A percentile compares a stretch with the other conserved stretches of the same genome.
Evolutionary conservation across 2,329 filamentous ascomycete species (phyloP).

Genomic region (Plectosphaerella plurivora): DNA sequence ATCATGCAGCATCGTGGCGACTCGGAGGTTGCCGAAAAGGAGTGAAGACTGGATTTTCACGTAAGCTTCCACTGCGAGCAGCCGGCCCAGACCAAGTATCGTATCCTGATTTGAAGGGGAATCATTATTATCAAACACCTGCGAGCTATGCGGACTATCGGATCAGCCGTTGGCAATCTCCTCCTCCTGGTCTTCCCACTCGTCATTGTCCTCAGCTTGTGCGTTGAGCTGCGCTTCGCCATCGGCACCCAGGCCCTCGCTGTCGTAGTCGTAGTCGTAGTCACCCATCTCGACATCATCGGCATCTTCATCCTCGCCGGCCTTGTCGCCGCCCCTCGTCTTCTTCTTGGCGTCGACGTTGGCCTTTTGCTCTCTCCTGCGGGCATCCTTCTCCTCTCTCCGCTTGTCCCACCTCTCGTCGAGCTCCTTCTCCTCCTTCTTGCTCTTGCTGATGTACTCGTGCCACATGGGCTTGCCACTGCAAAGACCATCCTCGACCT

Average conservation of each 20-base stretch:
- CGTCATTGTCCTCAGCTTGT: conserved; percentile 42
- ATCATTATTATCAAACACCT: not conserved
- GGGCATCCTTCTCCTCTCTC: conserved; percentile 73
- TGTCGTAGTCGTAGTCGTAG: conserved; percentile 44
- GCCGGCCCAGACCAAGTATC: too few species aligned
- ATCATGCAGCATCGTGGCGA: not conserved
- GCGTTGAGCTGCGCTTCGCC: conserved; percentile 45
- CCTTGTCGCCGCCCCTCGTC: conserved; percentile 34
- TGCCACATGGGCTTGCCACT: conserved; percentile 95
- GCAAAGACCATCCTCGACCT: conserved; percentile 93
- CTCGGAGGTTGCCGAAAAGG: not conserved
- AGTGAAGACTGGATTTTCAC: not conserved
- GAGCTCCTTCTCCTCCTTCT: conserved; percentile 70
- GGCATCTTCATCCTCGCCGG: conserved; percentile 27
- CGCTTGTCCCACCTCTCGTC: conserved; percentile 80
- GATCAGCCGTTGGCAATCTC: conserved; percentile 27
- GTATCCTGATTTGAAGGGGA: not conserved
- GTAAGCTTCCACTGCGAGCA: not conserved
- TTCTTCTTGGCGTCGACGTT: conserved; percentile 86
- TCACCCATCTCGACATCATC: conserved; percentile 34
- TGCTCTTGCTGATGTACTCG: conserved; percentile 83
- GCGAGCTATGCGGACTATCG: too few species aligned
- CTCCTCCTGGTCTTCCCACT: conserved; percentile 48
- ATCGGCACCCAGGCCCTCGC: conserved; percentile 45
- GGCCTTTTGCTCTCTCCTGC: conserved; percentile 78